These are phyloP conservation scores for Penicillium cataractarum DNA, from an alignment of 495 filamentous ascomycete genomes.

Conservation along the genomic window DNA sequence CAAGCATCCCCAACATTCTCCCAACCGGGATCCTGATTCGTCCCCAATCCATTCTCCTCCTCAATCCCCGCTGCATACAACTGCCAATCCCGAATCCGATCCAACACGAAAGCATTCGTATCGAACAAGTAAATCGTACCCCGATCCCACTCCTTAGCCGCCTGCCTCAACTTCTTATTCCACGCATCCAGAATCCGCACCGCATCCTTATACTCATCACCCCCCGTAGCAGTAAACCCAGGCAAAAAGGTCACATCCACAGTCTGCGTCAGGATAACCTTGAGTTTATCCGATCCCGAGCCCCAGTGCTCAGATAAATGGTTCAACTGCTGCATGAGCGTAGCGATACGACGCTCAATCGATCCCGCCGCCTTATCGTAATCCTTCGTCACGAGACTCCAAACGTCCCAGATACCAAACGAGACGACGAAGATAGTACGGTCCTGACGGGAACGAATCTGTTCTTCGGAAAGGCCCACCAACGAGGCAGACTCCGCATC, in stretches of 20 bases:
- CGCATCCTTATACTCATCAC: conserved; percentile 43
- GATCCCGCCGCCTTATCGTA: conserved; percentile 38
- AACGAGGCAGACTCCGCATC: conserved; percentile 32
- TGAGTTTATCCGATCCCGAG: conserved; percentile 36
- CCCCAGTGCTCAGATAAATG: conserved; percentile 41
- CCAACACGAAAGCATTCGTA: conserved; percentile 52
- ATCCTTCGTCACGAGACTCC: conserved; percentile 45
- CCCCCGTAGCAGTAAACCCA: conserved; percentile 38
- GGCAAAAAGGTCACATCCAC: conserved; percentile 57
- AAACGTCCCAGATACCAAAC: conserved; percentile 57
- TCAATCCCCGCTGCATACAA: conserved; percentile 47
- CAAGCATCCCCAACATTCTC: conserved; percentile 44
- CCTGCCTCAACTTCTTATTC: conserved; percentile 48
- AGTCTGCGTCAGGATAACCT: conserved; percentile 52
- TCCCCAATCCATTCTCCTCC: conserved; percentile 47
- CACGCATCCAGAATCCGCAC: conserved; percentile 48
- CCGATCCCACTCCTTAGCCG: conserved; percentile 43
- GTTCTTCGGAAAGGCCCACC: conserved; percentile 26
- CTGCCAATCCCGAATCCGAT: conserved; percentile 52
- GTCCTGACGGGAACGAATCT: conserved; percentile 31
- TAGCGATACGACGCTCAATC: conserved; percentile 46
- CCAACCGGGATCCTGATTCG: conserved; percentile 44
- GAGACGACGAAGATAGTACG: conserved; percentile 46
- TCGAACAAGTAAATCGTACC: conserved; percentile 54
- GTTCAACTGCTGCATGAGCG: conserved; percentile 49